Conservation (phyloP, 805 yeast species). For the Yarrowia osloensis region DNA sequence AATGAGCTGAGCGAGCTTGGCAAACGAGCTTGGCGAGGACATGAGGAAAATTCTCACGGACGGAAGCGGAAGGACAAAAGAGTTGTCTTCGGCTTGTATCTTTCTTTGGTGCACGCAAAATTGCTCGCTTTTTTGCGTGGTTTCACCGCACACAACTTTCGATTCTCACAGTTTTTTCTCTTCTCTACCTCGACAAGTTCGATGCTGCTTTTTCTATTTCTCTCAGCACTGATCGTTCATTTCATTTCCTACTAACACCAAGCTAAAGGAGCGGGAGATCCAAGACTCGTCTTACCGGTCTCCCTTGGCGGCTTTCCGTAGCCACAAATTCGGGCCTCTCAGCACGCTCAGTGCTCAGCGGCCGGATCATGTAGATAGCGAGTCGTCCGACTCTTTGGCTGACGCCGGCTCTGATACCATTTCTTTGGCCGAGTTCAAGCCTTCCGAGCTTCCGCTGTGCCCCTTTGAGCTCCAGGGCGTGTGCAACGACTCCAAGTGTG, state of each 20-base stretch:
- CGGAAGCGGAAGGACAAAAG: neutral
- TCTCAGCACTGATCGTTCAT: neutral
- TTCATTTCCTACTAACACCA: conserved; percentile 22
- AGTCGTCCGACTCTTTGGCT: neutral
- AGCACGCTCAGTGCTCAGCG: neutral
- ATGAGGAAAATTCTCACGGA: neutral
- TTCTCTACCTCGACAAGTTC: neutral
- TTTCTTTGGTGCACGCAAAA: neutral
- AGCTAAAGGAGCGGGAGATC: conserved; percentile 17
- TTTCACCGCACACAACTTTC: neutral
- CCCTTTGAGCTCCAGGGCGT: conserved; percentile 28
- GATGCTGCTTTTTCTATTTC: neutral
- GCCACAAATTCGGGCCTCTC: conserved; percentile 29
- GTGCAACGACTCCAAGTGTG: conserved; percentile 28
- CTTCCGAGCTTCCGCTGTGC: conserved; percentile 20
- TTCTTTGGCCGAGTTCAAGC: conserved; percentile 28
- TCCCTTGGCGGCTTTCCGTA: conserved; percentile 27
- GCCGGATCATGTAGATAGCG: conserved; percentile 23
- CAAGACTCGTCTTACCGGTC: conserved; percentile 26
- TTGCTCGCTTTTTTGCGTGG: neutral
- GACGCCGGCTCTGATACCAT: conserved; percentile 13
- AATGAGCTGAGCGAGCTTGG: neutral
- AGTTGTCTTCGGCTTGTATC: neutral
- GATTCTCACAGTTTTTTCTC: neutral
- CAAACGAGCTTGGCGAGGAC: neutral